Base-by-base conservation (phyloP, 192 early-diverging fungal species). In the Podila epigama region DNA sequence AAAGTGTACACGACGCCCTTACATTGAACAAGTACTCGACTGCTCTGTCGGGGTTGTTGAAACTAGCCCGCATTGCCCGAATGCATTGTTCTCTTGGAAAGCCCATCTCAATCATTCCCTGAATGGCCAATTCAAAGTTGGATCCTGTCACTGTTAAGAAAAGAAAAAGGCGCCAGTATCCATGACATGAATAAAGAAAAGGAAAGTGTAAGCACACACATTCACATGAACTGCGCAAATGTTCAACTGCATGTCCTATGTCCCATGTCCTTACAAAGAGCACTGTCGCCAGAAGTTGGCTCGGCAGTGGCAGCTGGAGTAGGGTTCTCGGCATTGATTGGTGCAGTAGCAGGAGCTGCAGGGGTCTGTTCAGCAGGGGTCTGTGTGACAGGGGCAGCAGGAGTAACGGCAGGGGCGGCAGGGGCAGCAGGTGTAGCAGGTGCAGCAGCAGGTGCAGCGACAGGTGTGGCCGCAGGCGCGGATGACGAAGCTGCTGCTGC, bases 31-130 rank as follows among this genome's bases (percentile, higher is more conserved):
- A 83, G 70, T 98, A 99, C 80, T 99, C 97, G 11, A 93, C 96
- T 27, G 97, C 97, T 61, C 97, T 87, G 80, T 98, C 96, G 1
- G 97, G 95, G 79, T 99, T 99, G 79, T 97, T 97, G 71, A 92
- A 98, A 67, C 94, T 96, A 8, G 97, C 97, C 51, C 96, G 91
- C 92, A 99, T 96, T 11, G 97, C 97, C 56, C 79, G 75, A 40
- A 92, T 86, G 52, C 94, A 93, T 69, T 97, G 89, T 18, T 93
- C 91, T 42, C 93, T 87, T 58, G 90, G 86, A 80, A 93, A 99
- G 20, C 97, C 97, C 96, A 99, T 97, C 53, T 97, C 96, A 52
- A 97, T 85, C 89, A 99, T 92, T 72, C 92, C 94, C 36, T 85
- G 72, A 40, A 97, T 88, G n/a, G 93, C 92, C 57, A 83, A 84